phyloP scores from a whole-genome alignment of 1,284 basidiomycete genomes.

The Coniophora puteana region DNA sequence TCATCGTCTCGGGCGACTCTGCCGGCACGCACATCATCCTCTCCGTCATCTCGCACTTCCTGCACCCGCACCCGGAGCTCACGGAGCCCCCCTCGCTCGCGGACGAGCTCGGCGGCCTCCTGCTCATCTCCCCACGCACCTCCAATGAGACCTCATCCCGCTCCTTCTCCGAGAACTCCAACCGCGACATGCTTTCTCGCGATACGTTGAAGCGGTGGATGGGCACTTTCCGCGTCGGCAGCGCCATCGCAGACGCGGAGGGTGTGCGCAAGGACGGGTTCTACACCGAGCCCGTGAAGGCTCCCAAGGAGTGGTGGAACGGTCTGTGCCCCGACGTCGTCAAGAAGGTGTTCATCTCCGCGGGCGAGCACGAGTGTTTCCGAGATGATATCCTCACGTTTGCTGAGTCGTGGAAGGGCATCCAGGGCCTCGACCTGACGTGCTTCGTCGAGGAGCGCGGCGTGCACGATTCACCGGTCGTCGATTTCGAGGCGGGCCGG shows the following conservation, averaged over 20 bases:
- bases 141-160: constrained; percentile 1
- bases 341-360: constrained; percentile 8
- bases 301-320: constrained; percentile 11
- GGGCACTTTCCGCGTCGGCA: constrained; percentile 1
- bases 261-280: constrained; percentile 3
- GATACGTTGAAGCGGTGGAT: constrained; percentile 4
- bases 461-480: constrained; percentile 6
- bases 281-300: constrained; percentile 10
- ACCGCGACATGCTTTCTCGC: background rate
- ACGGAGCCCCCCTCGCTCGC: background rate
- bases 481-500: constrained; percentile 2
- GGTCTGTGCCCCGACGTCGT: constrained; percentile 1
- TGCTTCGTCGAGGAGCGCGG: constrained; percentile 2
- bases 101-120: constrained; percentile 9
- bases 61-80: constrained; percentile 5
- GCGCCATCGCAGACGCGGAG: background rate
- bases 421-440: background rate
- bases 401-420: constrained; percentile 1
- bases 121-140: constrained; percentile 10
- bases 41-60: constrained; percentile 2
- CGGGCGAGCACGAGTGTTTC: constrained; percentile 9
- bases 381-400: constrained; percentile 9
- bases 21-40: constrained; percentile 4
- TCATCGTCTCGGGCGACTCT: constrained; percentile 5
- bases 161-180: constrained; percentile 1